Evolutionary conservation across 106 monocot genomes (phyloP).

Genomic region (Dendrobium officinale): DNA sequence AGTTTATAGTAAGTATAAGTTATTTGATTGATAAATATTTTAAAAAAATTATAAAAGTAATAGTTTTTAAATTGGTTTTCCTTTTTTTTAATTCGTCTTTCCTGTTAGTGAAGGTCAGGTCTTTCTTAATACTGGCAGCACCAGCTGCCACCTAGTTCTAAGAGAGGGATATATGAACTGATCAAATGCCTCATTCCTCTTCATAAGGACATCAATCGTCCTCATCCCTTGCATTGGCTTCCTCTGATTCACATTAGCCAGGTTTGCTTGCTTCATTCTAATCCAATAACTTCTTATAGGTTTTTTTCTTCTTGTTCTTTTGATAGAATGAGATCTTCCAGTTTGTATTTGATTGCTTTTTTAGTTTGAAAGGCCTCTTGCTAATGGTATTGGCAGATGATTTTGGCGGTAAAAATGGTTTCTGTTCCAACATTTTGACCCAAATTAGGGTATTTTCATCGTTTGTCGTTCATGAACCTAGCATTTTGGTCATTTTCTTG

Average conservation of each 20-base stretch:
- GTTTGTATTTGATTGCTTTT: too few relatives aligned
- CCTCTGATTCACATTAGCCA: background rate
- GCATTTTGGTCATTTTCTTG: background rate
- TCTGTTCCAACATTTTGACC: background rate
- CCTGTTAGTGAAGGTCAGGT: background rate
- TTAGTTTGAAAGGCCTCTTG: too few relatives aligned
- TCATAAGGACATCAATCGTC: background rate
- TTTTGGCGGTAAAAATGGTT: too few relatives aligned
- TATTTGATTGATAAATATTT: too few relatives aligned
- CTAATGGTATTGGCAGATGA: too few relatives aligned
- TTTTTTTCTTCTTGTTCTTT: background rate
- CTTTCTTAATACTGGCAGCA: background rate
- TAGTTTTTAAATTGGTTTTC: too few relatives aligned
- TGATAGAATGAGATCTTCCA: background rate
- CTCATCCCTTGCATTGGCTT: background rate
- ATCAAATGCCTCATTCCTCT: background rate
- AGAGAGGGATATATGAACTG: background rate
- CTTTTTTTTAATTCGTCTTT: too few relatives aligned
- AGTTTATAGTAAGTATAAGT: too few relatives aligned
- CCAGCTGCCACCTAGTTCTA: background rate
- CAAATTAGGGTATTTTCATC: background rate
- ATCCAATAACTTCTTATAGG: background rate
- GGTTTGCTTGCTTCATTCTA: background rate
- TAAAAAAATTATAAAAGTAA: too few relatives aligned
- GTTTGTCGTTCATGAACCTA: background rate